A percentile compares a stretch with the other conserved stretches of the same genome.
Evolutionary conservation across 2,329 filamentous ascomycete genomes (phyloP).

Genomic region (Tolypocladium pustulatum): DNA sequence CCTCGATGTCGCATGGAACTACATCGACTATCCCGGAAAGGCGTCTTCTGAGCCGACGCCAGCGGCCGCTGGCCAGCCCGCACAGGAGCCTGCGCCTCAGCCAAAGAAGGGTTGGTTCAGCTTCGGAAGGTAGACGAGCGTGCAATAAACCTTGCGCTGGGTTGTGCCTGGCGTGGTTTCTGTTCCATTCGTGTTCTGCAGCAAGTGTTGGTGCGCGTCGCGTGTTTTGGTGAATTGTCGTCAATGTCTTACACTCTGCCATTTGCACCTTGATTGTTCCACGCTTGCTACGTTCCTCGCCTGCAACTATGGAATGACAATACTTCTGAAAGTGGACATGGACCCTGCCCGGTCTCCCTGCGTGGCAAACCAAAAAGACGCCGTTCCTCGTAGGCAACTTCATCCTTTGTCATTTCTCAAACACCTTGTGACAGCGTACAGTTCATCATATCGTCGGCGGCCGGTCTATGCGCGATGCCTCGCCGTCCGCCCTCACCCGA

Average conservation of each 20-base stretch:
- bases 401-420: not conserved
- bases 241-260: not conserved
- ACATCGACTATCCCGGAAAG: constrained; percentile 79
- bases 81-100: constrained; percentile 27
- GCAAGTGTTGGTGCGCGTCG: not conserved
- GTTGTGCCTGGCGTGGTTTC: not conserved
- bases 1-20: constrained; percentile 95
- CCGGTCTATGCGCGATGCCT: not conserved
- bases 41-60: constrained; percentile 15
- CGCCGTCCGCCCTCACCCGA: not conserved
- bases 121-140: constrained; percentile 39
- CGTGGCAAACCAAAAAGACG: not conserved
- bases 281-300: not conserved
- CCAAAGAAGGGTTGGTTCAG: constrained; percentile 68
- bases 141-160: not conserved
- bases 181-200: not conserved
- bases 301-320: not conserved
- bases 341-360: not conserved
- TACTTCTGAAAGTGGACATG: not conserved
- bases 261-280: not conserved
- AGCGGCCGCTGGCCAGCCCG: constrained; percentile 24
- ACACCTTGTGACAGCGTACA: not conserved
- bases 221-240: not conserved
- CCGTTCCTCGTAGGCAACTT: not conserved
- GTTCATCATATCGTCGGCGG: not conserved